Evolutionary conservation across 2,329 filamentous ascomycete species (phyloP), one percentile per base, ranked within the genome.

Genomic region (Phialophora macrospora): DNA sequence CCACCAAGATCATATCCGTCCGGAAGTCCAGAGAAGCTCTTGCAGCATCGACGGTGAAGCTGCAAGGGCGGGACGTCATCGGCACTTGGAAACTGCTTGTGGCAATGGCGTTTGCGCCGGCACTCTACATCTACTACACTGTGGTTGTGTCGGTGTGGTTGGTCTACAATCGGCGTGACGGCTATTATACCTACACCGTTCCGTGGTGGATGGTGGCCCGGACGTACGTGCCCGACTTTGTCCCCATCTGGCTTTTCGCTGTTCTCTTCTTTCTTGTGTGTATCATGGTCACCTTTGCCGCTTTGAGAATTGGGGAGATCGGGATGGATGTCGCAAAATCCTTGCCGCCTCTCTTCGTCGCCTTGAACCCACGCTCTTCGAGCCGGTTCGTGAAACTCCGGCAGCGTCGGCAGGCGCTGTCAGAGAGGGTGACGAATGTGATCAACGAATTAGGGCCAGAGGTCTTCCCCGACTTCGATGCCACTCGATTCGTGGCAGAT

Each of bases 311-410:
- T 71, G 95, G 95, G 55, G 95, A 99, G 80, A 90, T 96, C n/a
- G 95, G 94, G 60, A 97, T 99, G 93, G 95, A 99, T 75, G 97
- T 99, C 63, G 82, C 95, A 80, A 99, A 98, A 79, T 98, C 94
- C 0, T 85, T 99, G 17, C 87, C 92, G 9, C 95, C 95, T 5
- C 85, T 99, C 9, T 82, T 96, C 54, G 83, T 97, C 38, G 95
- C 91, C 70, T 84, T 98, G 73, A 90, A 90, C 73, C 95, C 95
- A 1, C 88, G 88, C 4, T 94, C 91, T 1, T 90, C 88, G 76
- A 96, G 93, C 80, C 92, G 90, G 64, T 87, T 99, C 56, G 86
- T 91, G 68, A 90, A 89, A 72, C 85, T 99, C 58, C 88, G 92
- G 64, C 80, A 86, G 70, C 84, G 87, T 67, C 88, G 95, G 60